Base-by-base conservation (phyloP, 179 eudicot species). In the Drosera spatulata region DNA sequence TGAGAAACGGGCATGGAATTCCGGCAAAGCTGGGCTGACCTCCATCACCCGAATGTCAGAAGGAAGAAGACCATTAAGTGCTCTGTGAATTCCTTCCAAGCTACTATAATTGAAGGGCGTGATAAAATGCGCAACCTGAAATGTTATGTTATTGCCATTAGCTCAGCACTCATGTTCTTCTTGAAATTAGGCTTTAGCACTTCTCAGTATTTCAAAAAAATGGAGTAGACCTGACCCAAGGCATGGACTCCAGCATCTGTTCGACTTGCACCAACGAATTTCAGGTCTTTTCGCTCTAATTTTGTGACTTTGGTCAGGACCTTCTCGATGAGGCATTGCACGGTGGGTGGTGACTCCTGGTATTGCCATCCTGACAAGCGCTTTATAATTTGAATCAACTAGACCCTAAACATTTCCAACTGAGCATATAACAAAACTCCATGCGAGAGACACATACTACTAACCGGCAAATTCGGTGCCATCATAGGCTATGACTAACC, bases 241-340 rank as follows among this genome's bases (percentile, higher is more conserved):
- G 98, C 98, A 66, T 91, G 98, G 56, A 91, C 98, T 65, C 98
- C 98, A 53, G 87, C 76, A 75, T 91, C 98, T 4, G 98, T 91
- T 71, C 98, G 79, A 69, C 98, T 82, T 45, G 98, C 93, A 62
- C 96, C 95, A 61, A 86, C 91, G 63, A 91, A 66, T 61, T 55
- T 54, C 13, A 91, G 79, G 61, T 88, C 86, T 56, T 72, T 64
- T 5, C 98, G 76, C 10, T 86, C 86, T 55, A 84, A 66, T 74
- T 88, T 78, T 41, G 98, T 88, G 51, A 79, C 76, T 62, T 59
- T 71, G 50, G 72, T 86, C 64, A 91, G 75, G 33, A 96, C 95
- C 54, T 79, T 77, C 64, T 86, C 96, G 53, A 91, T 53, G 50
- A 77, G 15, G 75, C 87, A 82, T 58, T 91, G 96, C 61, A 91